phyloP scores from a whole-genome alignment of 2,329 filamentous ascomycete genomes.

The Alternaria arborescens region DNA sequence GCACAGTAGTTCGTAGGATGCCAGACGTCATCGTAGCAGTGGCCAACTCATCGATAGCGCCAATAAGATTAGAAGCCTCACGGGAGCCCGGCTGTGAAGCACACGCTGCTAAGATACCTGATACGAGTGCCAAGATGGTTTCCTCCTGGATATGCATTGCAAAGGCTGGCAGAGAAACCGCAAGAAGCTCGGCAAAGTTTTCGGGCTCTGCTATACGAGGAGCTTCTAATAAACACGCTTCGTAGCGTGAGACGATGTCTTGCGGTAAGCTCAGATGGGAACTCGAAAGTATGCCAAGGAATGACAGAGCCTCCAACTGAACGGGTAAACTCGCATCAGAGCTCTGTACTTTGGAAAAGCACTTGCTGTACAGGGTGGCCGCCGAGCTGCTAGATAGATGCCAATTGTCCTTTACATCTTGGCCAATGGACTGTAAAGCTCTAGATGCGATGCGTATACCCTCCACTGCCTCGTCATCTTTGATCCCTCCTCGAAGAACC shows the following conservation, averaged over 20 bases:
- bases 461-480: constrained; percentile 40
- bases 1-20: constrained; percentile 30
- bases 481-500: constrained; percentile 34
- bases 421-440: constrained; percentile 35
- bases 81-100: constrained; percentile 9
- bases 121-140: constrained; percentile 25
- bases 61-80: constrained; percentile 17
- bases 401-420: constrained; percentile 33
- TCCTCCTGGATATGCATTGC: constrained; percentile 36
- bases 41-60: constrained; percentile 31
- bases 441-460: constrained; percentile 46
- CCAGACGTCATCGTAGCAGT: constrained; percentile 18
- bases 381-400: constrained; percentile 25
- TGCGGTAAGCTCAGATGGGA: constrained; percentile 21
- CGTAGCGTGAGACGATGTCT: constrained; percentile 34
- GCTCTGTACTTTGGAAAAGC: constrained; percentile 39
- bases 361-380: constrained; percentile 34
- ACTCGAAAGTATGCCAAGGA: constrained; percentile 40
- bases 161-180: constrained; percentile 36
- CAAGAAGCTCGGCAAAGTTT: constrained; percentile 27
- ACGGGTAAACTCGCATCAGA: constrained; percentile 27
- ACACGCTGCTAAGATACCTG: constrained; percentile 25
- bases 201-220: constrained; percentile 19
- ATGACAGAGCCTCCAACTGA: constrained; percentile 42
- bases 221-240: constrained; percentile 23